Conservation (phyloP, 495 filamentous ascomycete genomes). For the Penicillium argentinense region DNA sequence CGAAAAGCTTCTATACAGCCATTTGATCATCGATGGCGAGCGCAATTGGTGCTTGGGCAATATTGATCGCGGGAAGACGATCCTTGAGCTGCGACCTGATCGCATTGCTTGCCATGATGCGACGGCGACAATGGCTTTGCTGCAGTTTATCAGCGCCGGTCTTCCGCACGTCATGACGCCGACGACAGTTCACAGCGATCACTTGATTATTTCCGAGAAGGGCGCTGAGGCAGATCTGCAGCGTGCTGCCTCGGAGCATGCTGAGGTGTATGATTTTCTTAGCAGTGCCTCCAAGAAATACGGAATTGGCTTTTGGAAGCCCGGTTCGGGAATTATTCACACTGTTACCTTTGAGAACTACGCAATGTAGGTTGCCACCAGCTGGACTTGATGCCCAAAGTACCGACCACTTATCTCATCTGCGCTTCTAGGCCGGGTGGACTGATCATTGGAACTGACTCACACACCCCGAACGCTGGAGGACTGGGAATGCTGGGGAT, state of each 20-base stretch:
- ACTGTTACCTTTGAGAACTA: constrained; percentile 94
- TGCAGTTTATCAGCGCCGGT: constrained; percentile 93
- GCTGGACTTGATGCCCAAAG: too few relatives aligned
- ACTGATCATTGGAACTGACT: constrained; percentile 89
- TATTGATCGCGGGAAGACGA: constrained; percentile 82
- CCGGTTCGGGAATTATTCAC: constrained; percentile 92
- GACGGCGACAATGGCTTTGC: constrained; percentile 92
- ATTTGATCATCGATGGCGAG: neutral
- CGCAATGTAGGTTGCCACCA: constrained; percentile 59
- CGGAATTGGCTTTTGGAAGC: constrained; percentile 93
- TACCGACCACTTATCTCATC: neutral
- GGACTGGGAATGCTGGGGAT: constrained; percentile 87
- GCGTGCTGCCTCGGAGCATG: constrained; percentile 77
- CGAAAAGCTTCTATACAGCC: constrained; percentile 1
- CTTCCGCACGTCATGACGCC: constrained; percentile 80
- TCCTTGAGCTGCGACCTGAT: constrained; percentile 84
- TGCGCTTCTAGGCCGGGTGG: constrained; percentile 71
- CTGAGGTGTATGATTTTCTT: constrained; percentile 93
- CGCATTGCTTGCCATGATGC: constrained; percentile 94
- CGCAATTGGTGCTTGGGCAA: constrained; percentile 34
- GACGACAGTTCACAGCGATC: constrained; percentile 89
- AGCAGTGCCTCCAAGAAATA: constrained; percentile 86
- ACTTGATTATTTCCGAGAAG: constrained; percentile 86
- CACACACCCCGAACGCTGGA: constrained; percentile 89
- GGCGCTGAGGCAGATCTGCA: constrained; percentile 81